Conservation (phyloP, 768 basidiomycete species). For the Psilocybe cubensis region DNA sequence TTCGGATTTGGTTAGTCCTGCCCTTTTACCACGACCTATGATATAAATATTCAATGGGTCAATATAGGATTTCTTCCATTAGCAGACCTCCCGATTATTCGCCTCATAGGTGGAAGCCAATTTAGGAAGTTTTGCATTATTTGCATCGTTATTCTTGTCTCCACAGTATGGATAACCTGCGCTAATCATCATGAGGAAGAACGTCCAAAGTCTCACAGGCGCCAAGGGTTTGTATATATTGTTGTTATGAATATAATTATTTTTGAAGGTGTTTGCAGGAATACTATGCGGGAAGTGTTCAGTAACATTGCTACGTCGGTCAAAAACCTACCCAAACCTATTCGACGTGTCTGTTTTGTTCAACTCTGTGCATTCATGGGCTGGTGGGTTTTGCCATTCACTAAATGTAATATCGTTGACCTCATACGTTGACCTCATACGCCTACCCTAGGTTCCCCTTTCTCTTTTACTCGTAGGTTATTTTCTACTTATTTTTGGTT, state of each 20-base stretch:
- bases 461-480: conserved; percentile 82
- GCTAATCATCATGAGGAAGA: conserved; percentile 82
- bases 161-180: conserved; percentile 90
- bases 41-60: neutral
- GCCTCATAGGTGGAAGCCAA: conserved; percentile 85
- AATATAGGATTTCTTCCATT: conserved; percentile 87
- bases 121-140: conserved; percentile 96
- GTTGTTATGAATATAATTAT: neutral
- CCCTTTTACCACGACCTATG: neutral
- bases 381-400: conserved; percentile 55
- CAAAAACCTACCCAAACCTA: conserved; percentile 76
- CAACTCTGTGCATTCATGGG: conserved; percentile 98
- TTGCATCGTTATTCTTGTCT: conserved; percentile 75
- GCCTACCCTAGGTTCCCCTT: conserved; percentile 83
- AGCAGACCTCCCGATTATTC: conserved; percentile 73
- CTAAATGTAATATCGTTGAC: neutral
- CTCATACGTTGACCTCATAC: too few species aligned
- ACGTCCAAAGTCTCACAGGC: conserved; percentile 43
- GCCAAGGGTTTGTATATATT: conserved; percentile 39
- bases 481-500: neutral
- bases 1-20: conserved; percentile 78
- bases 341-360: conserved; percentile 89
- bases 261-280: conserved; percentile 29
- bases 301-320: conserved; percentile 78
- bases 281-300: conserved; percentile 66